Conservation (phyloP, 768 basidiomycete species). For the Hypholoma sublateritium region DNA sequence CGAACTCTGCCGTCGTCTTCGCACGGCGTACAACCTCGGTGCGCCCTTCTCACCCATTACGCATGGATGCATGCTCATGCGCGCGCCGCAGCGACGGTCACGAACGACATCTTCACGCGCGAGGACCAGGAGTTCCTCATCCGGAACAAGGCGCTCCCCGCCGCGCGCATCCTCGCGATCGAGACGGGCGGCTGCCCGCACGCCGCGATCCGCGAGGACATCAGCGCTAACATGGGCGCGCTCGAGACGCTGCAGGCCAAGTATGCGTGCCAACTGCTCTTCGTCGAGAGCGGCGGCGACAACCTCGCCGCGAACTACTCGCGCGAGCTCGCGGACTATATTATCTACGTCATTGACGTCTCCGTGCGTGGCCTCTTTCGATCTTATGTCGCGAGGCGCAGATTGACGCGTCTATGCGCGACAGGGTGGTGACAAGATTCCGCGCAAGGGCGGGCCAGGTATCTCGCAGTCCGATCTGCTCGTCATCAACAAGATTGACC, state of each 20-base stretch:
- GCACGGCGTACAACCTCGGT: slow-evolving; percentile 92
- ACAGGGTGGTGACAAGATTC: slow-evolving; percentile 97
- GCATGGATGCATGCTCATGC: neutral
- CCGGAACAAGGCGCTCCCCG: slow-evolving; percentile 83
- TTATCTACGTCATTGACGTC: slow-evolving; percentile 91
- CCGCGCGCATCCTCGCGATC: slow-evolving; percentile 88
- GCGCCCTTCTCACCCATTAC: neutral
- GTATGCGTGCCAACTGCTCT: slow-evolving; percentile 85
- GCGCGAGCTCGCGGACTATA: slow-evolving; percentile 94
- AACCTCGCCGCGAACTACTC: slow-evolving; percentile 98
- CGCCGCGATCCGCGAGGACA: slow-evolving; percentile 97
- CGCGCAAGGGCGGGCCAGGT: slow-evolving; percentile 96
- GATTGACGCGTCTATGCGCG: neutral
- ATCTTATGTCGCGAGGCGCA: neutral
- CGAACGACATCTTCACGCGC: slow-evolving; percentile 99
- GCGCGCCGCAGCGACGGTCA: slow-evolving; percentile 67
- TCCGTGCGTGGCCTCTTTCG: slow-evolving; percentile 42
- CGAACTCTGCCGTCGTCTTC: slow-evolving; percentile 79
- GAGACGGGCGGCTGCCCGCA: slow-evolving; percentile 99
- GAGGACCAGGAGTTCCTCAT: slow-evolving; percentile 99
- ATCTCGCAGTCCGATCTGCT: slow-evolving; percentile 95
- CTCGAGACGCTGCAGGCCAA: slow-evolving; percentile 92
- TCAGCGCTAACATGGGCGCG: slow-evolving; percentile 95
- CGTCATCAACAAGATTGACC: slow-evolving; percentile 97
- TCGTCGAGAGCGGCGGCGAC: slow-evolving; percentile 96